These are phyloP conservation scores for Coriaria nepalensis DNA, from an alignment of 306 rosid species.

Conservation along the genomic window DNA sequence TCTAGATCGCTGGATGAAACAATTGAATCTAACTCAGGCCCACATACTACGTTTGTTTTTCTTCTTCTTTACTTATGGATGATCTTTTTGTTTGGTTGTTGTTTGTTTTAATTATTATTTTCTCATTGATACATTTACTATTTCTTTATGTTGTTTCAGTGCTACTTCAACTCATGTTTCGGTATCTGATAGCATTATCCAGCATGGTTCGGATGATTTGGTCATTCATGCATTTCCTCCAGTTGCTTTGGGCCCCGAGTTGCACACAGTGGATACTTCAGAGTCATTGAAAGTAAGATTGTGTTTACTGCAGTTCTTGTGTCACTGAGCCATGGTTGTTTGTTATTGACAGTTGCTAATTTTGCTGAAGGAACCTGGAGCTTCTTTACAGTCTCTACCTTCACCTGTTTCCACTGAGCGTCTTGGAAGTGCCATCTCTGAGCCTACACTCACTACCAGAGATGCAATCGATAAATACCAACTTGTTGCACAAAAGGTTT, in stretches of 20 bases:
- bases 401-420: conserved; percentile 61
- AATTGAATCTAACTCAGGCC: conserved; percentile 40
- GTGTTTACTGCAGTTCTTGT: background rate
- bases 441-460: conserved; percentile 72
- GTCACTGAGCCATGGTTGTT: conserved; percentile 1
- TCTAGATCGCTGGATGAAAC: conserved; percentile 64
- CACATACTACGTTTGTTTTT: conserved; percentile 46
- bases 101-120: conserved; percentile 1
- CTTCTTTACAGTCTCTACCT: conserved; percentile 49
- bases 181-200: conserved; percentile 45
- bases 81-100: background rate
- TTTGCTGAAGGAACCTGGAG: conserved; percentile 66
- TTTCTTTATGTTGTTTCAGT: conserved; percentile 32
- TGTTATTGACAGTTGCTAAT: conserved; percentile 18
- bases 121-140: conserved; percentile 12
- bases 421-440: conserved; percentile 55
- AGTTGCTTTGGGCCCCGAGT: conserved; percentile 57
- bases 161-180: conserved; percentile 40
- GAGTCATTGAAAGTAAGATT: conserved; percentile 47
- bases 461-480: conserved; percentile 89
- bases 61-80: background rate
- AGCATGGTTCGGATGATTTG: conserved; percentile 58
- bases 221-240: conserved; percentile 57
- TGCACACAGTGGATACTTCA: conserved; percentile 43
- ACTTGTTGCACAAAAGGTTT: conserved; percentile 82